Conservation (phyloP, 2,329 filamentous ascomycete species). For the Pestalotiopsis sp. region DNA sequence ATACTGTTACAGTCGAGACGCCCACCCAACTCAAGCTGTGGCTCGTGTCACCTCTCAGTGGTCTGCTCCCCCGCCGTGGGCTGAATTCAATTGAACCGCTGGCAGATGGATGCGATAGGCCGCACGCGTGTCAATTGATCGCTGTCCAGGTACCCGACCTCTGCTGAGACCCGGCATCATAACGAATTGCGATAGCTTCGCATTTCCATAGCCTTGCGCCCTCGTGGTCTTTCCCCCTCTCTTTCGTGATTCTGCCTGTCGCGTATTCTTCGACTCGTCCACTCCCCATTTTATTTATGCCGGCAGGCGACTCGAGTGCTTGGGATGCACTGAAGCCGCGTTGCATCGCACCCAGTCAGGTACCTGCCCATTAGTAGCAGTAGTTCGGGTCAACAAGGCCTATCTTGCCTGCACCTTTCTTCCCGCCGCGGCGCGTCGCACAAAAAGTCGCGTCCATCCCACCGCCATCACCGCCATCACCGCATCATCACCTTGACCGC, state of each 20-base stretch:
- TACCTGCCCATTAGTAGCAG: neutral
- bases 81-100: neutral
- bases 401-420: neutral
- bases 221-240: neutral
- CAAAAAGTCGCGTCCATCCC: constrained; percentile 12
- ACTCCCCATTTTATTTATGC: neutral
- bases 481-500: neutral
- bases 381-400: neutral
- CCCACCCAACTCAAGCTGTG: neutral
- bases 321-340: neutral
- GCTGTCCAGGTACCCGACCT: neutral
- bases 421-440: constrained; percentile 5
- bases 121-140: neutral
- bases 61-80: neutral
- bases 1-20: neutral
- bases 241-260: neutral
- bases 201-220: neutral
- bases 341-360: neutral
- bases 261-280: neutral
- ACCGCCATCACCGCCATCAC: constrained; percentile 12
- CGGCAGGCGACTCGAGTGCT: neutral
- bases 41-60: neutral
- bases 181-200: neutral
- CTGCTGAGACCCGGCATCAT: neutral
- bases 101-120: neutral